Conservation (phyloP, 2,329 filamentous ascomycete species). For the Rhytidhysteron rufulum region DNA sequence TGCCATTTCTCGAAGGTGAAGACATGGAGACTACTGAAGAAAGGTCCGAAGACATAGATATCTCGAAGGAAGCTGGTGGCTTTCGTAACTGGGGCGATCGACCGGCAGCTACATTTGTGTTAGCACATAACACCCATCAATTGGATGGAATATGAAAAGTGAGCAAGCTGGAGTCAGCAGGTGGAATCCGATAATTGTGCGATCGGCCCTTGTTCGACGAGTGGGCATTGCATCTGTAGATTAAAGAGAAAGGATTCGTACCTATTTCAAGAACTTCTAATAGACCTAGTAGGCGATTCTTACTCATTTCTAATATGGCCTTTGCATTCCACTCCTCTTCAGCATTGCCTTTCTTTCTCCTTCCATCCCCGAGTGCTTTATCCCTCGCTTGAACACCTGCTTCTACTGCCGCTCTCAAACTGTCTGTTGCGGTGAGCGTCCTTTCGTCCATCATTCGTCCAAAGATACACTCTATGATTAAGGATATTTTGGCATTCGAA, state of each 20-base stretch:
- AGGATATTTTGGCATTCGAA: conserved; percentile 31
- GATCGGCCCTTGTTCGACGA: not conserved
- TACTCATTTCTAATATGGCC: conserved; percentile 29
- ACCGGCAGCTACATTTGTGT: not conserved
- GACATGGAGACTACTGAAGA: not conserved
- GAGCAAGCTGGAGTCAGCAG: no score
- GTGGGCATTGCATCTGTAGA: no score
- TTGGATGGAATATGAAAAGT: not conserved
- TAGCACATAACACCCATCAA: not conserved
- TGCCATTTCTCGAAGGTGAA: no score
- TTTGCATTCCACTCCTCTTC: conserved; percentile 35
- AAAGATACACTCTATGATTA: conserved; percentile 31
- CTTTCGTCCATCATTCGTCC: conserved; percentile 24
- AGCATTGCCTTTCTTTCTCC: conserved; percentile 39
- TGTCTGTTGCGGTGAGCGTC: conserved; percentile 15
- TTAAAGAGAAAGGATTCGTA: not conserved
- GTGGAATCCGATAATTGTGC: not conserved
- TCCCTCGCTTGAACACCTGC: conserved; percentile 51
- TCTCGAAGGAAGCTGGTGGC: not conserved
- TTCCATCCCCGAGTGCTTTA: conserved; percentile 40
- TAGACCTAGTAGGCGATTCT: conserved; percentile 29
- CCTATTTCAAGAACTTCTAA: conserved; percentile 30
- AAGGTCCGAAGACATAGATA: not conserved
- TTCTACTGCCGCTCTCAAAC: conserved; percentile 46
- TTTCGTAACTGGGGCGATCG: not conserved